Evolutionary conservation across 2,329 filamentous ascomycete genomes (phyloP), one percentile per base, ranked within the genome.

Genomic region (Sarocladium oryzae): DNA sequence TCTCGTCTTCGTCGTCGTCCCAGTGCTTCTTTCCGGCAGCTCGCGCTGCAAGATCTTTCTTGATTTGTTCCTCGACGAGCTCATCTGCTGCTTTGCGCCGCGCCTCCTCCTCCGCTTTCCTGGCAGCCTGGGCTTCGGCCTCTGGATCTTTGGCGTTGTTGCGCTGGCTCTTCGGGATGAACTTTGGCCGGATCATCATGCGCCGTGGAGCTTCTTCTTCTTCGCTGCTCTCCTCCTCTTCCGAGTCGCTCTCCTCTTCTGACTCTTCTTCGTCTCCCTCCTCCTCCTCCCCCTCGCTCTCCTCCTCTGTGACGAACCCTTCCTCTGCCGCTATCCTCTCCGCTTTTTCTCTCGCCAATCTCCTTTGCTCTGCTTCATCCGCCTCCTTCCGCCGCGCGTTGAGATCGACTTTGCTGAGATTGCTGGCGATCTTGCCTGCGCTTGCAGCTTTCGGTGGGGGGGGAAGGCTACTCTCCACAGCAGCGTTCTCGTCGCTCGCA

Each of bases 41-140:
- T 51, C 84, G 81, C 20, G 87, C 88, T 3, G 85, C 85, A 0
- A 88, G 79, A 60, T 92, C 86, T 57, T 88, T 88, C 60, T 87
- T 84, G 38, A 97, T 82, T 64, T 97, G 90, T 59, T 91, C 89
- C 64, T 96, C 89, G 13, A 99, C 82, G 9, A 97, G 73, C 52
- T 81, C 84, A 64, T 96, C 86, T 11, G 86, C 81, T 35, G 86
- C 84, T 64, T 85, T 84, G 55, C 81, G 82, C 32, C 81, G 78
- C 2, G 76, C 82, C 52, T 78, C 83, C 53, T 85, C 82, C 43
- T 79, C 79, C 2, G 74, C 78, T 2, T 59, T 55, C 1, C 62
- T 63, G 3, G 61, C 61, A 7, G 60, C 66, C 45, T 71, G 67
- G 38, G 64, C 59, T 60, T 72, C 55, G 49, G 63, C 58, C 35